Percentiles rank a stretch among this genome's conserved stretches.
Evolutionary conservation across 2,329 filamentous ascomycete species (phyloP).

Genomic region (Fusarium neocosmosporiellum): DNA sequence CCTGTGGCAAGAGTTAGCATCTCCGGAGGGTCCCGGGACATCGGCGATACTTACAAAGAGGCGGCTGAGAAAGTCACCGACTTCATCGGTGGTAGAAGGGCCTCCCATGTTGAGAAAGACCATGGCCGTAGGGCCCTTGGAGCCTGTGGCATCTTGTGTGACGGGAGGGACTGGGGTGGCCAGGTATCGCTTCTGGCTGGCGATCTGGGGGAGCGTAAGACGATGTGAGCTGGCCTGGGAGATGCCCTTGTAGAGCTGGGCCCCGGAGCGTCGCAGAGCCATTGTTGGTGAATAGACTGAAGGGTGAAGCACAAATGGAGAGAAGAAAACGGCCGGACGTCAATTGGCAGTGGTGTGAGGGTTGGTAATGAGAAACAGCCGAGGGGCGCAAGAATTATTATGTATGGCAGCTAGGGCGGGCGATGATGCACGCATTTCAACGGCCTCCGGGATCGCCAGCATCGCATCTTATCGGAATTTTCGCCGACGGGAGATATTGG

Average conservation of each 20-base stretch:
- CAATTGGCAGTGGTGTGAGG: constrained; percentile 30
- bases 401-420: constrained; percentile 25
- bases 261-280: constrained; percentile 47
- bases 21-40: constrained; percentile 2
- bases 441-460: constrained; percentile 39
- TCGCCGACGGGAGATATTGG: background rate
- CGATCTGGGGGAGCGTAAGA: constrained; percentile 45
- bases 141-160: constrained; percentile 77
- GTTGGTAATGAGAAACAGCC: constrained; percentile 29
- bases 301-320: constrained; percentile 1
- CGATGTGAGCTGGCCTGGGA: constrained; percentile 41
- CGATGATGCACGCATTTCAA: constrained; percentile 44
- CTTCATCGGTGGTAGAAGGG: constrained; percentile 87
- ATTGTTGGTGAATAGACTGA: constrained; percentile 36
- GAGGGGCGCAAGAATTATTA: constrained; percentile 35
- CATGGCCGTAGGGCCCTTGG: constrained; percentile 91
- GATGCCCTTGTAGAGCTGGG: constrained; percentile 45
- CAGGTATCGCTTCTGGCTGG: constrained; percentile 47
- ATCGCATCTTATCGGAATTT: constrained; percentile 37
- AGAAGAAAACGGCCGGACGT: background rate
- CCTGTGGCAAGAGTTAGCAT: constrained; percentile 60
- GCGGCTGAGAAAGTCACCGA: constrained; percentile 88
- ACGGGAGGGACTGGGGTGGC: constrained; percentile 74
- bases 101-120: constrained; percentile 99
- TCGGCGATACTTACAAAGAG: constrained; percentile 78